These are phyloP conservation scores for Pistacia vera DNA, from an alignment of 345 rosid species.

Conservation along the genomic window DNA sequence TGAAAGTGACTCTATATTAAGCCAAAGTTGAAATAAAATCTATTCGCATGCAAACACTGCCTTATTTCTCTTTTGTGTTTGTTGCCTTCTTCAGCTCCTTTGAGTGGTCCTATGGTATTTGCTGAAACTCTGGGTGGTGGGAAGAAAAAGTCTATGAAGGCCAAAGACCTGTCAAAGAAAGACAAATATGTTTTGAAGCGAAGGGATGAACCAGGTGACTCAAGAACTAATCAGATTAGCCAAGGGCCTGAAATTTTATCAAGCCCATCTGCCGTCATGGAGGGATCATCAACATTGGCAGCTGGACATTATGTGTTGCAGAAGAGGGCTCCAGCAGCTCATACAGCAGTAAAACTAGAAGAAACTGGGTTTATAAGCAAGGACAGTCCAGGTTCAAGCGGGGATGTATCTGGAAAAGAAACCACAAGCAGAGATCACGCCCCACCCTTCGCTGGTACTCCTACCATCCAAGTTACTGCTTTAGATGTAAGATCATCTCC, in stretches of 20 bases:
- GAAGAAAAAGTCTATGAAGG: slow-evolving; percentile 64
- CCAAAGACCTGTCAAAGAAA: slow-evolving; percentile 76
- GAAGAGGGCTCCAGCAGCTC: slow-evolving; percentile 52
- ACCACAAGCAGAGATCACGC: slow-evolving; percentile 24
- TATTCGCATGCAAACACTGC: not conserved
- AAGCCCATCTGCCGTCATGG: slow-evolving; percentile 31
- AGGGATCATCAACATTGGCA: slow-evolving; percentile 42
- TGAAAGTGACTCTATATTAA: not conserved
- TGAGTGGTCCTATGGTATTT: slow-evolving; percentile 92
- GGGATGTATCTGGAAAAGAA: slow-evolving; percentile 39
- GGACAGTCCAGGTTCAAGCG: slow-evolving; percentile 38
- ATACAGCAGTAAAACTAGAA: slow-evolving; percentile 40
- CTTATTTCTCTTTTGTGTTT: slow-evolving; percentile 6
- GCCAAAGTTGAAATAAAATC: not conserved
- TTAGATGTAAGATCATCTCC: slow-evolving; percentile 32
- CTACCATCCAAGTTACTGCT: slow-evolving; percentile 11
- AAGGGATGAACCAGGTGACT: slow-evolving; percentile 62
- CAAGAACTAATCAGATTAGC: slow-evolving; percentile 31
- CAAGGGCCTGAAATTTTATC: slow-evolving; percentile 45
- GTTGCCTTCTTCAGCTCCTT: slow-evolving; percentile 67
- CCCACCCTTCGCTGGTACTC: slow-evolving; percentile 9
- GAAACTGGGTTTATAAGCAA: slow-evolving; percentile 32
- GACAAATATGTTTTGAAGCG: slow-evolving; percentile 82
- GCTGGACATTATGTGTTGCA: slow-evolving; percentile 72
- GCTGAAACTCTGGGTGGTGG: slow-evolving; percentile 76